Evolutionary conservation across 371 early-diverging fungal species (phyloP).

Genomic region (Mortierella sp.): DNA sequence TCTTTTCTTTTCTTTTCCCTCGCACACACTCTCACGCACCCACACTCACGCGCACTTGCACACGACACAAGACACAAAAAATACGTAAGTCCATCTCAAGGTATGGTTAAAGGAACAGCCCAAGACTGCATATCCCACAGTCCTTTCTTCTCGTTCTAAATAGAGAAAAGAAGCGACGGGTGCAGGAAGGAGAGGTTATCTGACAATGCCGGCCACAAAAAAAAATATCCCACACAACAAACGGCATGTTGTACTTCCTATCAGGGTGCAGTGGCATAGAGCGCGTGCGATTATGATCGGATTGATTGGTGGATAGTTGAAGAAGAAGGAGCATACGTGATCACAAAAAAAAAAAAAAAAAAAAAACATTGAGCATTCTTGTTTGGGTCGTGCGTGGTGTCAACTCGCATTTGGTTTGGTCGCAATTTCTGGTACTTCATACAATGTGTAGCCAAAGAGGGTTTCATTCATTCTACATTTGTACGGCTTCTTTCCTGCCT

Average conservation of each 20-base stretch:
- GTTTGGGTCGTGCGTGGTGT: not conserved
- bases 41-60: no score
- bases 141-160: not conserved
- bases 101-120: no score
- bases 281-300: slow-evolving; percentile 1
- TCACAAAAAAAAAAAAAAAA: not conserved
- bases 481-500: not conserved
- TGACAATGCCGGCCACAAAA: not conserved
- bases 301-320: slow-evolving; percentile 6
- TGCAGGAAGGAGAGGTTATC: no score
- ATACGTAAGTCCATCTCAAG: no score
- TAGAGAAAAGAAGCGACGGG: not conserved
- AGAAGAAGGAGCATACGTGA: not conserved
- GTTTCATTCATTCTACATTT: not conserved
- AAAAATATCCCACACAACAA: not conserved
- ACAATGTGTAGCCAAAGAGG: not conserved
- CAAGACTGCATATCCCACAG: not conserved
- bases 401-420: not conserved
- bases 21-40: no score
- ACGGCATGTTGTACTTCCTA: not conserved
- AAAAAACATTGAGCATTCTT: not conserved
- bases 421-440: not conserved
- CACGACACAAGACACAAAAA: no score
- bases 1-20: no score
- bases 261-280: not conserved